Conservation (phyloP, 495 filamentous ascomycete genomes). For the Collariella sp. region DNA sequence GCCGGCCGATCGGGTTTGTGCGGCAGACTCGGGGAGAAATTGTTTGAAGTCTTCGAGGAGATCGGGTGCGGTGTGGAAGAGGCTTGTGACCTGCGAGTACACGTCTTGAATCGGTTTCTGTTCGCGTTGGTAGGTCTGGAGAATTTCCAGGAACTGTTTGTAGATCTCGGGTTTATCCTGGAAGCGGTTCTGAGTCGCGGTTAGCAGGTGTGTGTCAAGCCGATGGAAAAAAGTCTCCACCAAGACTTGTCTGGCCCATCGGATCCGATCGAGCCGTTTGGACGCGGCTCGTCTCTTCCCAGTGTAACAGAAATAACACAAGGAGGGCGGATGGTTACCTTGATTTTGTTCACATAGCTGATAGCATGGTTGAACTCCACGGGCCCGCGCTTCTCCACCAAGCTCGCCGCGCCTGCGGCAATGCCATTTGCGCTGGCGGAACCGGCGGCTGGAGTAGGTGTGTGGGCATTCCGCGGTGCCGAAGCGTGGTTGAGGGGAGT, state of each 20-base stretch:
- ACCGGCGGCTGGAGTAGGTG: constrained; percentile 40
- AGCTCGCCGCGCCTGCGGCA: constrained; percentile 40
- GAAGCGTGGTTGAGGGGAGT: constrained; percentile 31
- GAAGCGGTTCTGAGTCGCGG: constrained; percentile 71
- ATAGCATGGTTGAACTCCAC: constrained; percentile 99
- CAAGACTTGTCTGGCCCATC: constrained; percentile 3
- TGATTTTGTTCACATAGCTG: constrained; percentile 99
- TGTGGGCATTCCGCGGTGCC: constrained; percentile 39
- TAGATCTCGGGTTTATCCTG: constrained; percentile 93
- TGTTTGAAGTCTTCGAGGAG: constrained; percentile 98
- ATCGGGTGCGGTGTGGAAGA: constrained; percentile 93
- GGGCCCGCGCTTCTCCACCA: constrained; percentile 82
- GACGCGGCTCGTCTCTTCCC: neutral
- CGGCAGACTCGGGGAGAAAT: constrained; percentile 93
- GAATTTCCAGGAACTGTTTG: constrained; percentile 96
- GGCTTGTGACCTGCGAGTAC: constrained; percentile 89
- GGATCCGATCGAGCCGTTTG: neutral
- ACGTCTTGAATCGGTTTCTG: constrained; percentile 98
- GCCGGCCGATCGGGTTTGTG: constrained; percentile 67
- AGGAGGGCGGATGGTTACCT: constrained; percentile 47
- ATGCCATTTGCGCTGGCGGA: constrained; percentile 36
- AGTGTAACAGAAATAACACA: neutral
- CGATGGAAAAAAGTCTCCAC: constrained; percentile 16
- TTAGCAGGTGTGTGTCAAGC: constrained; percentile 10
- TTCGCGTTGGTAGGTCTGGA: constrained; percentile 97